phyloP scores from a whole-genome alignment of 805 yeast genomes.

The Kodamaea laetipori region DNA sequence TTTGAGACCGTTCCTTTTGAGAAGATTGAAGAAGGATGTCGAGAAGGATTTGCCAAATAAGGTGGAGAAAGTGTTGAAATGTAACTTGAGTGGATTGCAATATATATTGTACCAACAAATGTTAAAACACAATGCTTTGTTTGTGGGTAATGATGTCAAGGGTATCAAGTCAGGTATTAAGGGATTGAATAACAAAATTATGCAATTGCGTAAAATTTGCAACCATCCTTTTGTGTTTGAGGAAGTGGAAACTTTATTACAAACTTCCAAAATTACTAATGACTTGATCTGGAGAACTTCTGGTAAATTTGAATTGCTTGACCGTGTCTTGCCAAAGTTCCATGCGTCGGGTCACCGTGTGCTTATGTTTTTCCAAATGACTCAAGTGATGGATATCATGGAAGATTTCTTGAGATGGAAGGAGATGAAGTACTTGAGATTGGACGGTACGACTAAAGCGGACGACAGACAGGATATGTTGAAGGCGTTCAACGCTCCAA shows the following conservation, averaged over 20 bases:
- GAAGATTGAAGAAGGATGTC: conserved; percentile 85
- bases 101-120: conserved; percentile 71
- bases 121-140: conserved; percentile 70
- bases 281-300: conserved; percentile 73
- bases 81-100: conserved; percentile 75
- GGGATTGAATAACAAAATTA: conserved; percentile 78
- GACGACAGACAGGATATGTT: conserved; percentile 80
- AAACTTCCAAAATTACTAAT: conserved; percentile 62
- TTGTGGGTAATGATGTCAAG: conserved; percentile 57
- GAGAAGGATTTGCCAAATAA: conserved; percentile 85
- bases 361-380: conserved; percentile 84
- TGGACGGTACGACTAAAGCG: conserved; percentile 83
- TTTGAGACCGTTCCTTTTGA: conserved; percentile 76
- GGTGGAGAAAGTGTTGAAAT: conserved; percentile 79
- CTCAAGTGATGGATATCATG: conserved; percentile 88
- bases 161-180: conserved; percentile 67
- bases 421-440: conserved; percentile 68
- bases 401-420: conserved; percentile 74
- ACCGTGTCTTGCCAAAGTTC: conserved; percentile 73
- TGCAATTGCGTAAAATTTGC: conserved; percentile 84
- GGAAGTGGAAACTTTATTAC: conserved; percentile 71
- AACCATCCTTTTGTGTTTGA: conserved; percentile 88
- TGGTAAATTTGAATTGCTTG: conserved; percentile 80
- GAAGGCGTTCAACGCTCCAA: conserved; percentile 71
- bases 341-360: conserved; percentile 76